These are phyloP conservation scores for Hymenochaete sp. DNA, from an alignment of 1,284 basidiomycete genomes.

Conservation along the genomic window DNA sequence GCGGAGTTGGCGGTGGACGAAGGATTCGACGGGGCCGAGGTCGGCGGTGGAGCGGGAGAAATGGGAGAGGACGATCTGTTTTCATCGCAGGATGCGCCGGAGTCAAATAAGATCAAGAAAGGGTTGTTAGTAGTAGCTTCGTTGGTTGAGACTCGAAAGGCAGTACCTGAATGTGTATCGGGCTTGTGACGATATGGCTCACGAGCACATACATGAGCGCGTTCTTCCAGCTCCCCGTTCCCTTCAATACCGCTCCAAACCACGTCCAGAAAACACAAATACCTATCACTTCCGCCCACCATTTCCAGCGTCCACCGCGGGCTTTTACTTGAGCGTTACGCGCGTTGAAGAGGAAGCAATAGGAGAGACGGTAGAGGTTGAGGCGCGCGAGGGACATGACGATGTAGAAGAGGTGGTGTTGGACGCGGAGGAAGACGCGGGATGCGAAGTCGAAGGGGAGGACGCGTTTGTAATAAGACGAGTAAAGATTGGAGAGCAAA, in stretches of 20 bases:
- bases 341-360: slow-evolving; percentile 62
- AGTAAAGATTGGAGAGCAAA: slow-evolving; percentile 83
- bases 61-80: slow-evolving; percentile 93
- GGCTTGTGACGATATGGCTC: slow-evolving; percentile 75
- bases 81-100: neutral
- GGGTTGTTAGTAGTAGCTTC: neutral
- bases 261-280: slow-evolving; percentile 74
- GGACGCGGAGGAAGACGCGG: slow-evolving; percentile 61
- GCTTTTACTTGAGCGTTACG: slow-evolving; percentile 46
- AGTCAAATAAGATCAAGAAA: neutral
- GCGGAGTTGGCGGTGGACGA: slow-evolving; percentile 86
- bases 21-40: slow-evolving; percentile 85
- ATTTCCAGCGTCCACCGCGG: slow-evolving; percentile 61
- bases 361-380: slow-evolving; percentile 91
- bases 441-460: slow-evolving; percentile 75
- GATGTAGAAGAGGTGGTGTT: slow-evolving; percentile 92
- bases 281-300: slow-evolving; percentile 61
- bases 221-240: slow-evolving; percentile 60
- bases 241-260: slow-evolving; percentile 56
- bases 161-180: slow-evolving; percentile 77
- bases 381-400: slow-evolving; percentile 90
- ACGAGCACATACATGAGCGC: slow-evolving; percentile 66
- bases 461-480: slow-evolving; percentile 89
- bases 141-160: neutral
- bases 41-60: slow-evolving; percentile 94